A percentile compares a stretch with the other conserved stretches of the same genome.
Evolutionary conservation across 345 rosid genomes (phyloP).

Genomic region (Viola odorata): DNA sequence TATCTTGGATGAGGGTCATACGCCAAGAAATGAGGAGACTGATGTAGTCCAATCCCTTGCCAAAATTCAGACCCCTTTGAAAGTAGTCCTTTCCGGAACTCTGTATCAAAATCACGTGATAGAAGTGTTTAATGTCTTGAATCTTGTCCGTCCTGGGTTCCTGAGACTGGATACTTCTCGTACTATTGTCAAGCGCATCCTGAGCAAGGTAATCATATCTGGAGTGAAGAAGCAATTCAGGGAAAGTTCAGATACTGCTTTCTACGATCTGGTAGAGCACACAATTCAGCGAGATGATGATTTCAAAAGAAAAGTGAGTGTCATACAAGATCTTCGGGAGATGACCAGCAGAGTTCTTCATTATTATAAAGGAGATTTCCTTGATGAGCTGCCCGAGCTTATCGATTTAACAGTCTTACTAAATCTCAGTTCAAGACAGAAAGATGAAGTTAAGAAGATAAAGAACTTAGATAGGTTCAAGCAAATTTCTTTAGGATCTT

Average conservation of each 20-base stretch:
- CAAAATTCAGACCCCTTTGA: constrained; percentile 69
- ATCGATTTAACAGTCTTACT: constrained; percentile 71
- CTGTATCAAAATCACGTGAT: constrained; percentile 82
- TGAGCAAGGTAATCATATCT: constrained; percentile 54
- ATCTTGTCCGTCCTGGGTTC: constrained; percentile 89
- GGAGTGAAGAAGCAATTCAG: constrained; percentile 43
- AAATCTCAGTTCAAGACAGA: constrained; percentile 56
- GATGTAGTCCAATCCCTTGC: constrained; percentile 69
- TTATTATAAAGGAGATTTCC: constrained; percentile 84
- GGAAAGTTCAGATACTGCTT: constrained; percentile 37
- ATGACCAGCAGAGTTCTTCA: constrained; percentile 79
- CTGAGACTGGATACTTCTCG: constrained; percentile 43
- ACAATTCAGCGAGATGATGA: constrained; percentile 50
- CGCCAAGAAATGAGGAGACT: constrained; percentile 76
- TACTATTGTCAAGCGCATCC: constrained; percentile 43
- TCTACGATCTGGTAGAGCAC: constrained; percentile 66
- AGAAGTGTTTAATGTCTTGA: constrained; percentile 79
- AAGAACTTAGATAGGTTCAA: constrained; percentile 45
- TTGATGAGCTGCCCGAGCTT: constrained; percentile 81
- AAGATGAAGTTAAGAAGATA: constrained; percentile 40
- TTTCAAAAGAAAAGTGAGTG: constrained; percentile 46
- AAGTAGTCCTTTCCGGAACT: constrained; percentile 88
- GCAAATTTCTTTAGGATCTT: constrained; percentile 59
- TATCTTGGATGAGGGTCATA: constrained; percentile 86
- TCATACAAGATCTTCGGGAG: constrained; percentile 75